Evolutionary conservation across 2,329 filamentous ascomycete species (phyloP).

Genomic region (Dactylellina cionopaga): DNA sequence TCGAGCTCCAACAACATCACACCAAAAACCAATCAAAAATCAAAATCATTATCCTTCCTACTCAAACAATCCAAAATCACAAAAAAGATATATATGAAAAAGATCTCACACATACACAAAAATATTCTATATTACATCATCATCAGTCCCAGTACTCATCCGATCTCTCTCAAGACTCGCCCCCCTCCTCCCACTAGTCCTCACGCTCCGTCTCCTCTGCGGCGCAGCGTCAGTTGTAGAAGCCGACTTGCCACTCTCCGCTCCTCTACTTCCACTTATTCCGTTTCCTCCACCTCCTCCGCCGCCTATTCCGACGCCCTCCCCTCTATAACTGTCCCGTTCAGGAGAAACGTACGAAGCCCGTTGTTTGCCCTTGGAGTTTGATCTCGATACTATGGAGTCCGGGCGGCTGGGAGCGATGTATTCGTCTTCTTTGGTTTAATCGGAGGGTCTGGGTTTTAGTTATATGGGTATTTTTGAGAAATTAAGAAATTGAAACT

Average conservation of each 20-base stretch:
- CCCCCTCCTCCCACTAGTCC: constrained; percentile 32
- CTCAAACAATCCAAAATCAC: too few relatives aligned
- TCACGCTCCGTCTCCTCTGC: constrained; percentile 43
- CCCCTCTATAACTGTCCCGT: constrained; percentile 27
- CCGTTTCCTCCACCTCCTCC: too few relatives aligned
- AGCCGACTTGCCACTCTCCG: constrained; percentile 21
- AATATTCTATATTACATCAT: constrained; percentile 34
- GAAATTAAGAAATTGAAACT: constrained; percentile 10
- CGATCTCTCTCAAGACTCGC: constrained; percentile 34
- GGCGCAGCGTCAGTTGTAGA: constrained; percentile 38
- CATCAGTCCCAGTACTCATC: constrained; percentile 36
- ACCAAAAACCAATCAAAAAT: too few relatives aligned
- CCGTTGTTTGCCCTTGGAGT: constrained; percentile 49
- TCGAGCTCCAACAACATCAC: too few relatives aligned
- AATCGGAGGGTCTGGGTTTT: constrained; percentile 1
- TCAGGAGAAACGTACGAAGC: constrained; percentile 48
- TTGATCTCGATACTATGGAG: constrained; percentile 38
- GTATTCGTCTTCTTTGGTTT: constrained; percentile 45
- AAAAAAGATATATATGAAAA: too few relatives aligned
- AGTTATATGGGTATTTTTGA: constrained; percentile 8
- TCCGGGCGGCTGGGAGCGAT: constrained; percentile 23
- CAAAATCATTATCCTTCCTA: too few relatives aligned
- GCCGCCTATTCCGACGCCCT: too few relatives aligned
- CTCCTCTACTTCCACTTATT: too few relatives aligned
- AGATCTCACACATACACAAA: not conserved